Conservation (phyloP, 805 yeast genomes). For the Candida sonorensis region DNA sequence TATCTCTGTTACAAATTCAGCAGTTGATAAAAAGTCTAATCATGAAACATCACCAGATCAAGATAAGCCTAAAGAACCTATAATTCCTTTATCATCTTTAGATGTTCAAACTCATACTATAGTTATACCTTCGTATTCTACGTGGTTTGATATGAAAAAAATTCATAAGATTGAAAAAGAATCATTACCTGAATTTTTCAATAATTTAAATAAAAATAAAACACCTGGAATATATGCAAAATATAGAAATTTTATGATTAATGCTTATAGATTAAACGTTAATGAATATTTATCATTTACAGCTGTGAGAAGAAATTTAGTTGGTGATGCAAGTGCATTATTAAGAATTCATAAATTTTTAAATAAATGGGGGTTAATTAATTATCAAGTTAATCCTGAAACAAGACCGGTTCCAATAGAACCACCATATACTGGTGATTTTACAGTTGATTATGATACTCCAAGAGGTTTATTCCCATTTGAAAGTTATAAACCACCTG, state of each 20-base stretch:
- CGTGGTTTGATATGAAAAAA: constrained; percentile 74
- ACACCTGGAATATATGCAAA: constrained; percentile 76
- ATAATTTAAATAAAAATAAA: constrained; percentile 52
- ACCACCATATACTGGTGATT: constrained; percentile 73
- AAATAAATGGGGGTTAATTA: constrained; percentile 88
- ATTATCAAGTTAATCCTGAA: constrained; percentile 84
- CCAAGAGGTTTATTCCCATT: constrained; percentile 92
- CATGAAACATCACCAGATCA: constrained; percentile 1
- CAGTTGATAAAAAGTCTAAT: too few species aligned
- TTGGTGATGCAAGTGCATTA: constrained; percentile 87
- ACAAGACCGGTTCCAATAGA: constrained; percentile 61
- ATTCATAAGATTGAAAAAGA: constrained; percentile 75
- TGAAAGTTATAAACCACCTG: constrained; percentile 67
- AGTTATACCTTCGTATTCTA: constrained; percentile 78
- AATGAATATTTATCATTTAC: constrained; percentile 85
- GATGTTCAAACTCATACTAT: constrained; percentile 69
- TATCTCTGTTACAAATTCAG: too few species aligned
- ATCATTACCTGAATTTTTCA: constrained; percentile 84
- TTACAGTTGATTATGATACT: constrained; percentile 72
- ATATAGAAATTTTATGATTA: constrained; percentile 84
- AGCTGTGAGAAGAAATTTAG: constrained; percentile 82
- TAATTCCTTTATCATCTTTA: constrained; percentile 12
- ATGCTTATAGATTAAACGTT: constrained; percentile 82
- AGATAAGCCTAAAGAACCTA: constrained; percentile 4
- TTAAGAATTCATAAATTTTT: constrained; percentile 79